phyloP scores from a whole-genome alignment of 1,284 basidiomycete genomes.

The Sporisorium graminicola region DNA sequence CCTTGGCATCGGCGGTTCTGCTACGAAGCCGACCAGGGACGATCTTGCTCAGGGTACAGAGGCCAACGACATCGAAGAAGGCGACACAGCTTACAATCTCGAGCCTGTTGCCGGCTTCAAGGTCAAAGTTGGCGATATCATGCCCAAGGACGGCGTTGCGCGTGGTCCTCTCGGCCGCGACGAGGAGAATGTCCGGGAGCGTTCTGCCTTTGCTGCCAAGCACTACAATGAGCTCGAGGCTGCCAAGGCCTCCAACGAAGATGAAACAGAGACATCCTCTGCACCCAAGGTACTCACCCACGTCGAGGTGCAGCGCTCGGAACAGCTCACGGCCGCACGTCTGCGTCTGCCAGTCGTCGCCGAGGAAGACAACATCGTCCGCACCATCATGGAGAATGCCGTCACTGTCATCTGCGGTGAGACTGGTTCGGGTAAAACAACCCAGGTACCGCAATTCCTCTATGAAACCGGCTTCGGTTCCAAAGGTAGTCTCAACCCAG shows the following conservation, averaged over 20 bases:
- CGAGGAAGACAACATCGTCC: constrained; percentile 95
- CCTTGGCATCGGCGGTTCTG: constrained; percentile 50
- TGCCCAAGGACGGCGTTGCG: constrained; percentile 62
- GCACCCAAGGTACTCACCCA: constrained; percentile 69
- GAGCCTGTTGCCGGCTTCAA: constrained; percentile 63
- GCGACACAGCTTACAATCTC: constrained; percentile 50
- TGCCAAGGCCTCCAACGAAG: constrained; percentile 23
- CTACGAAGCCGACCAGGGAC: constrained; percentile 14
- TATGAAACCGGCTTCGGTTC: constrained; percentile 96
- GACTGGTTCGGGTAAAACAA: constrained; percentile 98
- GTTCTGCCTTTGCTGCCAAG: constrained; percentile 58
- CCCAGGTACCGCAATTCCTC: constrained; percentile 93
- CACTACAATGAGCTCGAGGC: constrained; percentile 50
- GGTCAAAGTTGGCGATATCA: constrained; percentile 62
- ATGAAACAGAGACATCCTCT: neutral
- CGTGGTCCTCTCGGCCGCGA: constrained; percentile 66
- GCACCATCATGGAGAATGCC: constrained; percentile 86
- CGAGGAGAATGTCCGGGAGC: constrained; percentile 31
- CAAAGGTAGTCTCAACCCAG: constrained; percentile 87
- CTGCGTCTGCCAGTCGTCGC: constrained; percentile 88
- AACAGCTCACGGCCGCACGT: constrained; percentile 82
- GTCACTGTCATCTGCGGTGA: constrained; percentile 82
- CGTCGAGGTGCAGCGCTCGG: constrained; percentile 78
- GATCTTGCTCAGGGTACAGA: constrained; percentile 19
- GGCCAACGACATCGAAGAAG: constrained; percentile 20